phyloP scores from a whole-genome alignment of 2,329 filamentous ascomycete species.

The Penicillium sp. region DNA sequence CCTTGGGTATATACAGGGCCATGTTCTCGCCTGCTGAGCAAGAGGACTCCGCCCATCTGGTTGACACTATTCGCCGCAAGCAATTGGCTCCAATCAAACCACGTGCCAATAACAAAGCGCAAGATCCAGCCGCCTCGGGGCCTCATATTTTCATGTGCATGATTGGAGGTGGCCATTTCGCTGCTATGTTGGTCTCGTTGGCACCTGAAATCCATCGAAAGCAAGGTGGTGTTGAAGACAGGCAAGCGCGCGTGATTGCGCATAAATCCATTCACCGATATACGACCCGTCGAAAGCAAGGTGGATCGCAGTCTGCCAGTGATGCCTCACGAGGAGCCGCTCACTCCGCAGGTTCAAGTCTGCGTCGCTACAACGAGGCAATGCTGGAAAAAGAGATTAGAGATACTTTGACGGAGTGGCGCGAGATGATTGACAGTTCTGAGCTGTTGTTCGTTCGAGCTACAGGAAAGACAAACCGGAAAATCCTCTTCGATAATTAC shows the following conservation, averaged over 20 bases:
- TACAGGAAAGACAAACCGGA: slow-evolving; percentile 80
- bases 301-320: slow-evolving; percentile 90
- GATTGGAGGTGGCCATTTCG: slow-evolving; percentile 97
- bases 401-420: slow-evolving; percentile 80
- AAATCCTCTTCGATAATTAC: slow-evolving; percentile 87
- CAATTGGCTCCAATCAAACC: slow-evolving; percentile 67
- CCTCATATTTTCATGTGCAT: slow-evolving; percentile 96
- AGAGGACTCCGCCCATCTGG: slow-evolving; percentile 61
- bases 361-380: slow-evolving; percentile 92
- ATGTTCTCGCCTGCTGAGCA: slow-evolving; percentile 75
- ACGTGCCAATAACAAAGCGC: slow-evolving; percentile 36
- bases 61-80: slow-evolving; percentile 71
- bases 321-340: slow-evolving; percentile 92
- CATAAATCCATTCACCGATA: slow-evolving; percentile 99
- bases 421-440: slow-evolving; percentile 76
- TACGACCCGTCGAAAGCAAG: slow-evolving; percentile 93
- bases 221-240: slow-evolving; percentile 69
- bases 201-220: slow-evolving; percentile 76
- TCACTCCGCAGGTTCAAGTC: slow-evolving; percentile 85
- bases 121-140: slow-evolving; percentile 54
- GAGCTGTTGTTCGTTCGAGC: slow-evolving; percentile 88
- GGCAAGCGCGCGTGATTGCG: slow-evolving; percentile 83
- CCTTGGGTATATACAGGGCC: slow-evolving; percentile 81
- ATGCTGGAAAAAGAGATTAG: slow-evolving; percentile 88
- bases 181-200: slow-evolving; percentile 90